These are phyloP conservation scores for Hypoxylon rickii DNA, from an alignment of 495 filamentous ascomycete genomes.

Conservation along the genomic window DNA sequence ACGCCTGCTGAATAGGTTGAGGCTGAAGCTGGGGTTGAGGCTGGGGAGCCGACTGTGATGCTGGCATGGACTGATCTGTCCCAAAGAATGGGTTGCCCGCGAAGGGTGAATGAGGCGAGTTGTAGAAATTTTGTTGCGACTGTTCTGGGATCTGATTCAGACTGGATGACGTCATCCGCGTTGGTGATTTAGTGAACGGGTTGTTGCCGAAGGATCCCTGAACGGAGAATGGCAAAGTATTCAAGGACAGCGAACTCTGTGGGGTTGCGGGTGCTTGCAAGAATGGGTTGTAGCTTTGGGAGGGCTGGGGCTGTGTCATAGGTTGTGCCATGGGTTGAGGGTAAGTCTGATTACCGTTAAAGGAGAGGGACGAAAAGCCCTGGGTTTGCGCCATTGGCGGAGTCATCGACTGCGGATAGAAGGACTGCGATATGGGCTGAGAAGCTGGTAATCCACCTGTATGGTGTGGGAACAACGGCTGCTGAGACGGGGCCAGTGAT, in stretches of 20 bases:
- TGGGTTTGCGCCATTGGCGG: slow-evolving; percentile 63
- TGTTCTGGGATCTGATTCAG: slow-evolving; percentile 57
- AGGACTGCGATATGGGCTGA: slow-evolving; percentile 53
- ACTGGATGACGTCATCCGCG: slow-evolving; percentile 49
- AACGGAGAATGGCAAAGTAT: slow-evolving; percentile 41
- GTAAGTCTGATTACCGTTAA: slow-evolving; percentile 54
- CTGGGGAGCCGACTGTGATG: slow-evolving; percentile 41
- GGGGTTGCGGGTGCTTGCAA: slow-evolving; percentile 51
- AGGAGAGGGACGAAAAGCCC: slow-evolving; percentile 48
- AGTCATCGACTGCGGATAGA: slow-evolving; percentile 60
- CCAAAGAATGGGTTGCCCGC: slow-evolving; percentile 61
- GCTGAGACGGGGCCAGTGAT: slow-evolving; percentile 65
- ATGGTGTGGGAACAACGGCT: slow-evolving; percentile 79
- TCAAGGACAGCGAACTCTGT: slow-evolving; percentile 43
- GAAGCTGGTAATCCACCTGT: slow-evolving; percentile 74
- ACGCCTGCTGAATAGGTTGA: slow-evolving; percentile 41
- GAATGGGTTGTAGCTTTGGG: slow-evolving; percentile 68
- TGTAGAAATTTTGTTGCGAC: slow-evolving; percentile 54
- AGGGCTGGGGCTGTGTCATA: too few relatives aligned
- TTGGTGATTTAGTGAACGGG: slow-evolving; percentile 53
- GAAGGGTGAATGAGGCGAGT: slow-evolving; percentile 41
- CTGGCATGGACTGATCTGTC: slow-evolving; percentile 39
- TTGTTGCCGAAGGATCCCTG: slow-evolving; percentile 43
- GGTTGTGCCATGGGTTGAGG: slow-evolving; percentile 45
- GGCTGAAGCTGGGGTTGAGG: too few relatives aligned